Base-by-base conservation (phyloP, 2,329 filamentous ascomycete species). In the Aspergillus melleus region DNA sequence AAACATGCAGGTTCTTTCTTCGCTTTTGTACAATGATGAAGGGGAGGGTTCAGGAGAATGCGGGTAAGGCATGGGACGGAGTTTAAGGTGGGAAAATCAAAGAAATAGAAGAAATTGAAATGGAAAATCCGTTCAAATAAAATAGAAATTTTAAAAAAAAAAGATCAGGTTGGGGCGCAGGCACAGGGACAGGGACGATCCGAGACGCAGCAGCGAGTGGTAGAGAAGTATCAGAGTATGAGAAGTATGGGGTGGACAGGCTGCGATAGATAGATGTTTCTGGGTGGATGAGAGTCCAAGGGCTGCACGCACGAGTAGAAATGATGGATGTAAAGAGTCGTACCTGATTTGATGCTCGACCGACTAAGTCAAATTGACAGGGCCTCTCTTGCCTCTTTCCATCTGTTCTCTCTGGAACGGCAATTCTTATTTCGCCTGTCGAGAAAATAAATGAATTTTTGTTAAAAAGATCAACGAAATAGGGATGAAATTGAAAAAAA, bases 31-130 rank as follows among this genome's bases (percentile, higher is more conserved):
- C 54, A 62, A 30, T 57, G 42, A 54, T 29, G 56, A 47, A 57
- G 53, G 52, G 19, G 54, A 46, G 42, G 39, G 54, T 26, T 51
- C 58, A 54, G 58, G 62, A 55, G 49, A 55, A 64, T 68, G 70
- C 68, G 65, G 66, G 64, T 67, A 66, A 70, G 65, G 70, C 66
- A 68, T 69, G 66, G 63, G 63, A 61, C 58, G 64, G 64, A 68
- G 64, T 70, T 69, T 64, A 69, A 42, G 36, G 36, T 42, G 26
- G 26, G 26, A 29, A 29, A 29, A 42, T 42, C 6, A 64, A 59
- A 66, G 66, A 65, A 51, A 29, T 8, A 2, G 6, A 9, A 9
- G 26, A 29, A 9, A 29, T 10, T 51, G 20, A 46, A 32, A 57
- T 39, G 22, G 54, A 57, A 56, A 51, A 57, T 58, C 64, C 54